Evolutionary conservation across 352 stramenopile genomes (phyloP), one percentile per base, ranked within the genome.

Genomic region (Phytophthora tubulina): DNA sequence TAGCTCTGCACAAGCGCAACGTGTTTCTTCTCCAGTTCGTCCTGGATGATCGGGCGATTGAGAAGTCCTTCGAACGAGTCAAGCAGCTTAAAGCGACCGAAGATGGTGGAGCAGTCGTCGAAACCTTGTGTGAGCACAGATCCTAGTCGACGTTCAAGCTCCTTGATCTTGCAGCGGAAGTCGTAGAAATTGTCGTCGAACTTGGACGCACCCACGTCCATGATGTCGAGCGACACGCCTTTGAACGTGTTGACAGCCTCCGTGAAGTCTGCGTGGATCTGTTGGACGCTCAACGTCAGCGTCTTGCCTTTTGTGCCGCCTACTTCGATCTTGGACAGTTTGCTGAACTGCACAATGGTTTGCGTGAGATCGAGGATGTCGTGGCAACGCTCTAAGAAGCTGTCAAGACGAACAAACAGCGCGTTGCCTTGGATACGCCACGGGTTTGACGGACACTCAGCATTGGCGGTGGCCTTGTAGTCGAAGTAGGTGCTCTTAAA

Each of bases 401-500:
- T 96, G 72, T 99, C 98, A 4, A 99, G 89, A 5, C 97, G 94
- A 64, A 97, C 91, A 72, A 99, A 99, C 17, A 99, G 80, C 21
- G 96, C 98, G 67, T 99, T 99, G 59, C 99, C 98, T 70, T 99
- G 96, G 65, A 99, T 99, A 15, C 95, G 90, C 97, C 97, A 99
- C 36, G 96, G 97, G 57, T 99, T 99, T n/a, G 92, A 92, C 39
- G 97, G 97, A 67, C 97, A 99, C 74, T 99, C 97, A 14, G 93
- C 93, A 65, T 98, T 97, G 11, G 97, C 97, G 15, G 90, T 99
- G n/a, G 91, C 88, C 72, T 99, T 99, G 86, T 99, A 99, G 80
- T 99, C 95, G 72, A 98, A 97, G 75, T 99, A 99, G n/a, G 90
- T 99, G 63, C 79, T 96, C 78, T 99, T 99, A 90, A 99, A 99